phyloP scores from a whole-genome alignment of 1,284 basidiomycete species.

The Naganishia albida region DNA sequence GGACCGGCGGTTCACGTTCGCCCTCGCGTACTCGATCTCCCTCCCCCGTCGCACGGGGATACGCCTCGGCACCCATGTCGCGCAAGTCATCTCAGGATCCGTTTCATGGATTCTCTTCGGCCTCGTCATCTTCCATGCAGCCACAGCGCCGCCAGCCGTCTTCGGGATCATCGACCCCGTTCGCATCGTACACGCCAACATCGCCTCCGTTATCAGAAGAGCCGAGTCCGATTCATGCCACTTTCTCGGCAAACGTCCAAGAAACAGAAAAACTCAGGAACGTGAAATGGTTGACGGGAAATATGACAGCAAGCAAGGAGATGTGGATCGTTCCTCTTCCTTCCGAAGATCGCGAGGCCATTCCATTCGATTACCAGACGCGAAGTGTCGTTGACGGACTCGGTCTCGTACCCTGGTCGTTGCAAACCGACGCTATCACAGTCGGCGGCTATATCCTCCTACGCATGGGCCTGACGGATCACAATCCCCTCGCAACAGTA shows the following conservation, averaged over 20 bases:
- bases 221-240: slow-evolving; percentile 6
- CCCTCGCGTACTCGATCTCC: slow-evolving; percentile 31
- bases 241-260: not conserved
- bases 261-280: slow-evolving; percentile 3
- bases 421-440: slow-evolving; percentile 34
- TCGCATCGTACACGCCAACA: slow-evolving; percentile 2
- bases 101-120: slow-evolving; percentile 13
- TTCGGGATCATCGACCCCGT: slow-evolving; percentile 4
- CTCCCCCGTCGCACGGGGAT: slow-evolving; percentile 17
- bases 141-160: not conserved
- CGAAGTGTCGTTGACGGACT: slow-evolving; percentile 25
- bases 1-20: slow-evolving; percentile 4
- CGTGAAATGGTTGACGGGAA: slow-evolving; percentile 28
- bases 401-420: slow-evolving; percentile 31
- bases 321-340: slow-evolving; percentile 35
- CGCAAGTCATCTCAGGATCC: slow-evolving; percentile 19
- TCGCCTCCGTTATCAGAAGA: slow-evolving; percentile 21
- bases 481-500: slow-evolving; percentile 27
- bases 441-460: slow-evolving; percentile 32
- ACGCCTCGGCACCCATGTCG: slow-evolving; percentile 19
- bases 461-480: slow-evolving; percentile 23
- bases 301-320: slow-evolving; percentile 32
- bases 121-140: not conserved
- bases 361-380: slow-evolving; percentile 26
- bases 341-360: slow-evolving; percentile 30